Conservation (phyloP, 768 basidiomycete genomes). For the Russula sp. region DNA sequence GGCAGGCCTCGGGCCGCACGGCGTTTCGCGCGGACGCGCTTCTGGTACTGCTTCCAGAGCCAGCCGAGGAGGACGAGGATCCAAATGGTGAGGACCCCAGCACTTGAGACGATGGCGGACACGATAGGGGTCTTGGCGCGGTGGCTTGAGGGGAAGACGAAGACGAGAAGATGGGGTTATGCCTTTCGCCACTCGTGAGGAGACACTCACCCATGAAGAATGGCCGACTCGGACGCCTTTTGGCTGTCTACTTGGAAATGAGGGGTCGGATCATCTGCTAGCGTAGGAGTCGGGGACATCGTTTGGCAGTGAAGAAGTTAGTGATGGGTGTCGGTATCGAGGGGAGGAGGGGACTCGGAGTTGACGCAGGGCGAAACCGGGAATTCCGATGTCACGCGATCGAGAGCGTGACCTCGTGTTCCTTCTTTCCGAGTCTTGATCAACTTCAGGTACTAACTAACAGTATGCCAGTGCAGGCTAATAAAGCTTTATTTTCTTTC, state of each 20-base stretch:
- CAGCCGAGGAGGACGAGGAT: conserved; percentile 7
- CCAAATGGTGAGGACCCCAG: conserved; percentile 16
- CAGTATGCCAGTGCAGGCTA: too few relatives aligned
- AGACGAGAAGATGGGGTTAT: too few relatives aligned
- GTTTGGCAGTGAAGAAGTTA: background rate
- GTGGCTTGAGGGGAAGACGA: conserved; percentile 3
- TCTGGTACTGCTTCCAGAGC: conserved; percentile 19
- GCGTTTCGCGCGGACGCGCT: conserved; percentile 16
- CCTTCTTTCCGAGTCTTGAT: too few relatives aligned
- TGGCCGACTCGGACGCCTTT: background rate
- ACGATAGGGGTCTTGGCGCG: conserved; percentile 21
- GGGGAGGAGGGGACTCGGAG: background rate
- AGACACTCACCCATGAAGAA: conserved; percentile 17
- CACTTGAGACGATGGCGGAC: conserved; percentile 19
- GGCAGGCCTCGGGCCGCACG: conserved; percentile 13
- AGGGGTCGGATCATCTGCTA: background rate
- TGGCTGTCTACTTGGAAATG: background rate
- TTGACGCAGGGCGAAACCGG: background rate
- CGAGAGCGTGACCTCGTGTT: too few relatives aligned
- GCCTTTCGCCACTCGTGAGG: too few relatives aligned
- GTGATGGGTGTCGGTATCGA: background rate
- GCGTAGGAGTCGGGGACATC: background rate
- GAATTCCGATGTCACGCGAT: background rate
- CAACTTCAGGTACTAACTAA: too few relatives aligned
- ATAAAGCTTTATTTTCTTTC: too few relatives aligned